Percentiles rank a stretch among this genome's conserved stretches.
Conservation (phyloP, 2,329 filamentous ascomycete species). For the Coleophoma eucalyptorum region DNA sequence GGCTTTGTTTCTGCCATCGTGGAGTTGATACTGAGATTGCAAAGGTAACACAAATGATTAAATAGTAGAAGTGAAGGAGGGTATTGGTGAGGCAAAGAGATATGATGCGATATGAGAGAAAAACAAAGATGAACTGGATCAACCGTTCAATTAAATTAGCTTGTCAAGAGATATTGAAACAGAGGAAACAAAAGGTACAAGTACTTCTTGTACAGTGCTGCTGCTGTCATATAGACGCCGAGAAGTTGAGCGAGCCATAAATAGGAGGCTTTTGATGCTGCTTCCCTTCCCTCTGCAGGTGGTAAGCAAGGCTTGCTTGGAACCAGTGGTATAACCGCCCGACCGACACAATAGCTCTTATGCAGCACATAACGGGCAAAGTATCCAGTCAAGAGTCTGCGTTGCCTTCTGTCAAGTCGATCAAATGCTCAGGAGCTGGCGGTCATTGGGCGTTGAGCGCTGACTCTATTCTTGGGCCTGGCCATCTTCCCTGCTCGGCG, state of each 20-base stretch:
- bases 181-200: slow-evolving; percentile 22
- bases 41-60: background rate
- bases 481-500: no score
- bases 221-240: slow-evolving; percentile 17
- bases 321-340: no score
- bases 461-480: no score
- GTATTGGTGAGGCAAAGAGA: slow-evolving; percentile 5
- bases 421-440: no score
- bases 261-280: slow-evolving; percentile 11
- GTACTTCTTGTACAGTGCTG: slow-evolving; percentile 19
- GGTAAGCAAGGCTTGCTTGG: no score
- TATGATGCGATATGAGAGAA: background rate
- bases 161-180: slow-evolving; percentile 2
- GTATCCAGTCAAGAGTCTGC: no score
- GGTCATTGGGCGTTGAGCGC: no score
- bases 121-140: slow-evolving; percentile 9
- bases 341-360: no score
- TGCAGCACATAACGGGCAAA: no score
- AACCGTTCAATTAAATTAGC: slow-evolving; percentile 6
- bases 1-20: slow-evolving; percentile 7
- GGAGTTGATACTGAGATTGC: background rate
- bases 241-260: slow-evolving; percentile 14
- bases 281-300: no score
- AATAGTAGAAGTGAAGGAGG: slow-evolving; percentile 2
- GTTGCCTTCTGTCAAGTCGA: no score